These are phyloP conservation scores for Fusarium sp. DNA, from an alignment of 2,329 filamentous ascomycete genomes.

Conservation along the genomic window DNA sequence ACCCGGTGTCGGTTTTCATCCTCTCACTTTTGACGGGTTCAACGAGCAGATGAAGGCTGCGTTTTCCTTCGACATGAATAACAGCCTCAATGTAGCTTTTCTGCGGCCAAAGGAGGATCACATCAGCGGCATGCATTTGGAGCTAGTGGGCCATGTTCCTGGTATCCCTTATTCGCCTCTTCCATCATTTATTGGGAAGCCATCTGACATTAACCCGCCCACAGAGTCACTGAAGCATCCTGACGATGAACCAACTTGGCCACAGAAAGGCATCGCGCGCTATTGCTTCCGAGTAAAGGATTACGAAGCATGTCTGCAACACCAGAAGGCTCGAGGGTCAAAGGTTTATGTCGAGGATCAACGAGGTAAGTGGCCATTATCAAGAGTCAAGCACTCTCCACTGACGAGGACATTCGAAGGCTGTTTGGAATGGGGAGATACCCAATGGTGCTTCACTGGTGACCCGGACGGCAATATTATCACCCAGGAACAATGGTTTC, in stretches of 20 bases:
- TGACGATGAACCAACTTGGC: neutral
- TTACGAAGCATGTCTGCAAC: neutral
- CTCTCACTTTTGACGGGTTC: neutral
- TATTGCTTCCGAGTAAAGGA: neutral
- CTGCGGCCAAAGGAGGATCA: neutral
- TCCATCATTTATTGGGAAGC: neutral
- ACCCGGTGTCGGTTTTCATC: neutral
- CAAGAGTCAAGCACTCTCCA: neutral
- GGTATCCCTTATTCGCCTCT: neutral
- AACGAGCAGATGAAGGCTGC: neutral
- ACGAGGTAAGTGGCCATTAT: neutral
- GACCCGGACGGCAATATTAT: neutral
- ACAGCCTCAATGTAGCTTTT: neutral
- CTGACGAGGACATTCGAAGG: neutral
- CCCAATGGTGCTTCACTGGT: neutral
- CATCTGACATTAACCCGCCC: neutral
- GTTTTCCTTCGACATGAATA: neutral
- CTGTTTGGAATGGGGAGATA: neutral
- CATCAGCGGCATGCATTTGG: neutral
- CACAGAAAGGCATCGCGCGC: neutral
- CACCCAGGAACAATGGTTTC: neutral
- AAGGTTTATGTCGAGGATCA: neutral
- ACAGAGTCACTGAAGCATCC: neutral
- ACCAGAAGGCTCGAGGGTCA: neutral
- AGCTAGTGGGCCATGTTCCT: neutral